Conservation (phyloP, 179 eudicot genomes). For the Spergularia azorica region DNA sequence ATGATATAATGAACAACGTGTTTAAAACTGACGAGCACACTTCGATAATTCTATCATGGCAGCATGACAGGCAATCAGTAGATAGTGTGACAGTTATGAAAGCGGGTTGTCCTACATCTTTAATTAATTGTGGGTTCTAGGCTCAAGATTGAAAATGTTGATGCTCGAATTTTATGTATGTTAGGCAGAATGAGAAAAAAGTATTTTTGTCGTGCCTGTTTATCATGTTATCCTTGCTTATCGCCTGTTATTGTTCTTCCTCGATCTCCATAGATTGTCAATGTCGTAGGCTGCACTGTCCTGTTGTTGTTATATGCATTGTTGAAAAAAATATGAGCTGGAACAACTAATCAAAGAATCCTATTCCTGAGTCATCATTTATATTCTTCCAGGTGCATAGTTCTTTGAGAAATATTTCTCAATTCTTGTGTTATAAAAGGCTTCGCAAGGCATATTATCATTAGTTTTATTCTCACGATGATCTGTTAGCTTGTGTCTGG, state of each 20-base stretch:
- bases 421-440: background rate
- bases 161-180: background rate
- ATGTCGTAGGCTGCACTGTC: background rate
- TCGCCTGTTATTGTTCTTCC: background rate
- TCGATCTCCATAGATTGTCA: background rate
- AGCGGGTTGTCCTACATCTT: background rate
- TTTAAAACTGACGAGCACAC: constrained; percentile 1
- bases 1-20: background rate
- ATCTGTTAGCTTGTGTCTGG: background rate
- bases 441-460: background rate
- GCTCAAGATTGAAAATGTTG: background rate
- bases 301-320: background rate
- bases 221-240: background rate
- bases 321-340: background rate
- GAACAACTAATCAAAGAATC: background rate
- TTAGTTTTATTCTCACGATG: background rate
- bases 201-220: background rate
- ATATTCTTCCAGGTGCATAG: background rate
- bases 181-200: background rate
- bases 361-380: background rate
- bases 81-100: background rate
- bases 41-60: background rate
- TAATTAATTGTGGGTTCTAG: background rate
- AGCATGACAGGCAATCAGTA: background rate
- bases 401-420: background rate